Base-by-base conservation (phyloP, 768 basidiomycete genomes). In the Lactifluus rugatus region DNA sequence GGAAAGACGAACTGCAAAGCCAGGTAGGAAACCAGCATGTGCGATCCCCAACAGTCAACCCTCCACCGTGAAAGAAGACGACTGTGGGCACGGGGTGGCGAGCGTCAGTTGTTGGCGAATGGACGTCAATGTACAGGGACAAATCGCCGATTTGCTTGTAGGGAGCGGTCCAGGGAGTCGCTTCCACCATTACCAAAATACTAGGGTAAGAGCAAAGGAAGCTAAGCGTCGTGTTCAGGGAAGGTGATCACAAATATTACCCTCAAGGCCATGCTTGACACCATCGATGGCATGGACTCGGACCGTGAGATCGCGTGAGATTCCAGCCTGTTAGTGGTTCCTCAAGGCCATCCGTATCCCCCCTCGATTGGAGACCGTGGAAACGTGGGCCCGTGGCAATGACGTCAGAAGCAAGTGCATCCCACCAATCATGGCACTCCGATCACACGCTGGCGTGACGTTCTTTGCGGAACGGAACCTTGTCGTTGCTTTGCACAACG, bases 1-100 rank as follows among this genome's bases (percentile, higher is more conserved):
- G 11, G 19, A 28, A 48, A 11, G 14, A 64, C 74, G 52, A 28
- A 85, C 85, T 74, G 48, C 76, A 68, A 25, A 87, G 69, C 85
- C 85, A 87, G n/a, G 52, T 60, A 2, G 85, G 84, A 66, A 85
- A 81, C 82, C 83, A 86, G 64, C 78, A 81, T 32, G 65, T 67
- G 52, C 78, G 73, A 61, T 81, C 78, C 1, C 84, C 84, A 16
- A 79, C 81, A 0, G 80, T 77, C 32, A 87, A 68, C 8, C 83
- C 83, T 2, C 84, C 85, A 7, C 81, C 76, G 54, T 76, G 76
- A 48, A 76, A 76, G 62, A 71, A 76, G 3, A 76, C 64, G 7
- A 77, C 50, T 21, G 67, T 62, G 6, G 75, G 73, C 4, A 63
- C 48, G 2, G 21, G 36, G 17, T 19, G 17, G 4, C 16, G 11